Conservation (phyloP, 73 alveolate genomes). For the Strombidium stylifer region DNA sequence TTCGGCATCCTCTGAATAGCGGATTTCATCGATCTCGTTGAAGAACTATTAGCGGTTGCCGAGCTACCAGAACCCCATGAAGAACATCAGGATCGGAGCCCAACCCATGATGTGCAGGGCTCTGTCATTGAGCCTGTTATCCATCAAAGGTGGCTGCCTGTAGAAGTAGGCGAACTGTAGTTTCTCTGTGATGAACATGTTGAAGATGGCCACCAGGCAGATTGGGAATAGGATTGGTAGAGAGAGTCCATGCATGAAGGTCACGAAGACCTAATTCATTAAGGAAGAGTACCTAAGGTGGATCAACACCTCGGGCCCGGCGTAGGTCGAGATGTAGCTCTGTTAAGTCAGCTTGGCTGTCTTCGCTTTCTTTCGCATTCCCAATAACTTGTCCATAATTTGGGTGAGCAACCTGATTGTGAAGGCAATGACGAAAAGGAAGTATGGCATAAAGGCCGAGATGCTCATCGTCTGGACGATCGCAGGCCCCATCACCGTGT, state of each 20-base stretch:
- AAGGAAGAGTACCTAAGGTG: slow-evolving; percentile 30
- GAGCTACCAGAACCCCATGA: slow-evolving; percentile 27
- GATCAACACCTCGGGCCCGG: slow-evolving; percentile 50
- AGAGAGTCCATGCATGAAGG: slow-evolving; percentile 49
- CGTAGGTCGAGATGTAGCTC: slow-evolving; percentile 39
- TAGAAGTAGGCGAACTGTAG: slow-evolving; percentile 30
- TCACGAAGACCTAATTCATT: slow-evolving; percentile 12
- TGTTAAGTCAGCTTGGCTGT: too few relatives aligned
- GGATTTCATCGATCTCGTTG: too few relatives aligned
- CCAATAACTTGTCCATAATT: slow-evolving; percentile 17
- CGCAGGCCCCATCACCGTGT: slow-evolving; percentile 33
- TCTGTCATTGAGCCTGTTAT: slow-evolving; percentile 13
- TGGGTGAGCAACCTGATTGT: not conserved
- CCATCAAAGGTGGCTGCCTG: slow-evolving; percentile 55
- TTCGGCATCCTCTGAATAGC: too few relatives aligned
- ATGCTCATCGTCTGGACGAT: slow-evolving; percentile 35
- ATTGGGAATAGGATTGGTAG: slow-evolving; percentile 54
- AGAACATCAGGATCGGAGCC: slow-evolving; percentile 3
- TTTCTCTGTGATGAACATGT: slow-evolving; percentile 35
- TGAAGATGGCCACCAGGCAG: slow-evolving; percentile 20
- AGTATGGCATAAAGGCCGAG: slow-evolving; percentile 35
- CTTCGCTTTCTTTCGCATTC: too few relatives aligned
- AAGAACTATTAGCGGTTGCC: too few relatives aligned
- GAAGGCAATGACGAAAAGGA: slow-evolving; percentile 12
- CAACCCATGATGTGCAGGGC: slow-evolving; percentile 19